Conservation (phyloP, 108 stramenopile genomes). For the Stephanodiscus minutulus region DNA sequence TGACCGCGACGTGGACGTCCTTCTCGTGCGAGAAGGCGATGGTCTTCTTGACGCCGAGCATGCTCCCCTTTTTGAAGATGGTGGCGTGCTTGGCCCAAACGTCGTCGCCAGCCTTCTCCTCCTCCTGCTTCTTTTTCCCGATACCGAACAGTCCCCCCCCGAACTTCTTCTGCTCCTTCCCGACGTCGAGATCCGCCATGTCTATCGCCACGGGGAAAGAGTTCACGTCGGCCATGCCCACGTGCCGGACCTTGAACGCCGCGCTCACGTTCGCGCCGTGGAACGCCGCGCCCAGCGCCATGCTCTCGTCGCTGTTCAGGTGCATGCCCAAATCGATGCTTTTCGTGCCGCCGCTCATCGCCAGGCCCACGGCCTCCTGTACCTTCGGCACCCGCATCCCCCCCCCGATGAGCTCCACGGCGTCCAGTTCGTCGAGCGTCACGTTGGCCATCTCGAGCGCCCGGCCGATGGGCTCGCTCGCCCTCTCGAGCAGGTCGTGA, state of each 20-base stretch:
- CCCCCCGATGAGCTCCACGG: conserved; percentile 97
- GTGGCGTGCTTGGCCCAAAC: conserved; percentile 89
- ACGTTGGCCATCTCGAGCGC: conserved; percentile 79
- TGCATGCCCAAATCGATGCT: conserved; percentile 91
- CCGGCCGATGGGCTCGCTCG: conserved; percentile 73
- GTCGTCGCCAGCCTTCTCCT: conserved; percentile 43
- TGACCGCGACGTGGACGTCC: conserved; percentile 85
- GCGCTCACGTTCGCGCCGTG: conserved; percentile 96
- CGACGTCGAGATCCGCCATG: conserved; percentile 59
- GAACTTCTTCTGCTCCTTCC: conserved; percentile 34
- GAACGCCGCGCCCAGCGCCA: conserved; percentile 98
- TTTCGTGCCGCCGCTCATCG: conserved; percentile 44
- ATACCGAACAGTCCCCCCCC: conserved; percentile 59
- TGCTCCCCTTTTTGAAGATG: conserved; percentile 84
- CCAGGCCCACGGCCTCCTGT: conserved; percentile 71
- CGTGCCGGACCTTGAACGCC: conserved; percentile 97
- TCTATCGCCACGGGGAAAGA: conserved; percentile 83
- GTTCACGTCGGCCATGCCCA: conserved; percentile 92
- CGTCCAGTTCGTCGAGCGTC: conserved; percentile 89
- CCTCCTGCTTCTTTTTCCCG: conserved; percentile 51
- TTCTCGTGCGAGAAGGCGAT: conserved; percentile 93
- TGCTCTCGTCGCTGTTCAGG: conserved; percentile 99
- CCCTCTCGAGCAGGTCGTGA: conserved; percentile 81
- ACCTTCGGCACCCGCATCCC: conserved; percentile 97
- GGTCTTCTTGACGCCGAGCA: conserved; percentile 91